Evolutionary conservation across 768 basidiomycete genomes (phyloP).

Genomic region (Tulasnella sp.): DNA sequence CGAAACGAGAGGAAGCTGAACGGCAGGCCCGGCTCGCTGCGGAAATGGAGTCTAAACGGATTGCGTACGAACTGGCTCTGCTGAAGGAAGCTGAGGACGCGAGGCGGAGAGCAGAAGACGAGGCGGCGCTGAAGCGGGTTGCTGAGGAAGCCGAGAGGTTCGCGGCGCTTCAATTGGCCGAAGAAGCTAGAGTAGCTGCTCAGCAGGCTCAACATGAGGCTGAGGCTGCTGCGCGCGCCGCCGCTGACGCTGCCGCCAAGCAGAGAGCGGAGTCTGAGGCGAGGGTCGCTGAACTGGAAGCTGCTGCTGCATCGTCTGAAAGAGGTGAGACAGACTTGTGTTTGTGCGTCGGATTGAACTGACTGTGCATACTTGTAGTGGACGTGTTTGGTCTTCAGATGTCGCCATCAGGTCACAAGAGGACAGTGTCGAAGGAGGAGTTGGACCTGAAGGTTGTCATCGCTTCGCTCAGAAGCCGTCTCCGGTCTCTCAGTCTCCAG

Average conservation of each 20-base stretch:
- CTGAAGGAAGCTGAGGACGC: conserved; percentile 6
- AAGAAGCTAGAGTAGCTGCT: background rate
- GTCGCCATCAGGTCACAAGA: conserved; percentile 6
- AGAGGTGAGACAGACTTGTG: background rate
- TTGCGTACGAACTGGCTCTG: too few relatives aligned
- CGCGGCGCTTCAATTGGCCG: background rate
- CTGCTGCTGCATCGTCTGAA: background rate
- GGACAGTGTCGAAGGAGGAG: background rate
- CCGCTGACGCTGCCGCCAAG: conserved; percentile 1
- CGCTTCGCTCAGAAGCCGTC: conserved; percentile 42
- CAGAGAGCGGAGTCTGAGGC: conserved; percentile 17
- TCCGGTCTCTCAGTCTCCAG: conserved; percentile 51
- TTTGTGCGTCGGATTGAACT: background rate
- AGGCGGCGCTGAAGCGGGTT: conserved; percentile 23
- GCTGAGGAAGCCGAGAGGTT: background rate
- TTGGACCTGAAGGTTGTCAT: conserved; percentile 28
- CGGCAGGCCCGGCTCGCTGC: too few relatives aligned
- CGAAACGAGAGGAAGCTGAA: background rate
- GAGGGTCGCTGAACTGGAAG: background rate
- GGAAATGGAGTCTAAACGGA: background rate
- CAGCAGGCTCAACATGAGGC: background rate
- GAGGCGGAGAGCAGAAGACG: conserved; percentile 23
- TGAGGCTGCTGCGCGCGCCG: background rate
- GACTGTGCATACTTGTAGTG: background rate
- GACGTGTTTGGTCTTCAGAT: conserved; percentile 2